Conservation (phyloP, 805 yeast genomes). For the Blastobotrys chiropterorum region DNA sequence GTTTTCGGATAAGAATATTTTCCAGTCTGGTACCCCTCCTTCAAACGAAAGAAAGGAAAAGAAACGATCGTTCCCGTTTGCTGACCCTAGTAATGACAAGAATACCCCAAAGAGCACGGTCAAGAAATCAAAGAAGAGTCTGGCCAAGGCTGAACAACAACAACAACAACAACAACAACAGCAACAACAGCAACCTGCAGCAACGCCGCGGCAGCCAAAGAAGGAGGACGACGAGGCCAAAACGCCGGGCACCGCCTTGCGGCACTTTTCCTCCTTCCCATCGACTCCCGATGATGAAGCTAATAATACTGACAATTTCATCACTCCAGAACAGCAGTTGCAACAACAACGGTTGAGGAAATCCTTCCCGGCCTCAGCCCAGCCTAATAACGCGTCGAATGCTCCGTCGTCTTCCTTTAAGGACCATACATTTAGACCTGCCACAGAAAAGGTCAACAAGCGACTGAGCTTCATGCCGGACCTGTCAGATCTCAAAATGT, state of each 20-base stretch:
- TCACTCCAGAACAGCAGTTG: conserved; percentile 6
- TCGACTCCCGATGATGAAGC: conserved; percentile 11
- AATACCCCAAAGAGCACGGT: conserved; percentile 6
- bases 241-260: conserved; percentile 6
- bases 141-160: neutral
- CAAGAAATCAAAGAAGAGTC: conserved; percentile 5
- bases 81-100: conserved; percentile 4
- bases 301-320: neutral
- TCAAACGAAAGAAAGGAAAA: conserved; percentile 6
- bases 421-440: conserved; percentile 1
- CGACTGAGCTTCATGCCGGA: conserved; percentile 22
- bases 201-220: neutral
- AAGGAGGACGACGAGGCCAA: conserved; percentile 5
- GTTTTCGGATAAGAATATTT: conserved; percentile 13
- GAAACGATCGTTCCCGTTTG: conserved; percentile 5
- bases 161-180: neutral
- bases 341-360: neutral
- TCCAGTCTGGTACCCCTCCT: conserved; percentile 13
- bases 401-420: conserved; percentile 4
- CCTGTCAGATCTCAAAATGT: conserved; percentile 14
- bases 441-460: conserved; percentile 5
- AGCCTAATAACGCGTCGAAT: conserved; percentile 4
- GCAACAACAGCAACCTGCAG: neutral
- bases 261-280: conserved; percentile 14
- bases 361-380: conserved; percentile 9